phyloP scores from a whole-genome alignment of 2,329 filamentous ascomycete genomes.

The Coleophoma crateriformis region DNA sequence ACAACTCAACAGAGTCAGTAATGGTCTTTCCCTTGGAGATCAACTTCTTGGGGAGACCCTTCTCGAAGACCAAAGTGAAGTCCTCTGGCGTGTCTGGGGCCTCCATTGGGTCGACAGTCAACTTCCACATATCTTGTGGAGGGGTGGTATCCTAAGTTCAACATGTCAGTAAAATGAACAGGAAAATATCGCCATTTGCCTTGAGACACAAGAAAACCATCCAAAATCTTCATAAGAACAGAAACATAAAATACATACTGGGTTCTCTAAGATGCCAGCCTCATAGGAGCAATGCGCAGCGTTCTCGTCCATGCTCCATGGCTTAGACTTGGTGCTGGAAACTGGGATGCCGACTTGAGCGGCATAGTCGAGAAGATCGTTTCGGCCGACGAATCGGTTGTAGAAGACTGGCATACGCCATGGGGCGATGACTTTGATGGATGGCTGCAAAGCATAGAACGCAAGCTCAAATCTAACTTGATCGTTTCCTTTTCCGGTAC shows the following conservation, averaged over 20 bases:
- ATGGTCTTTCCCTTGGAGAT: constrained; percentile 51
- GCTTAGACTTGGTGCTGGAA: constrained; percentile 66
- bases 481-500: constrained; percentile 60
- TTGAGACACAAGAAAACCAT: too few relatives aligned
- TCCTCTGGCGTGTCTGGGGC: constrained; percentile 68
- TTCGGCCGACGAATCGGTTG: constrained; percentile 64
- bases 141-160: constrained; percentile 44
- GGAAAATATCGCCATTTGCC: too few relatives aligned
- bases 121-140: constrained; percentile 76
- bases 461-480: constrained; percentile 62
- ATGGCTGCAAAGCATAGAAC: constrained; percentile 56
- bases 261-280: constrained; percentile 66
- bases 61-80: constrained; percentile 66
- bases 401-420: constrained; percentile 68
- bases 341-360: constrained; percentile 63
- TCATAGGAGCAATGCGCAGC: constrained; percentile 56
- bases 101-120: constrained; percentile 61
- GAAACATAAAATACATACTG: constrained; percentile 11
- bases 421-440: constrained; percentile 68
- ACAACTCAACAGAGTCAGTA: constrained; percentile 67
- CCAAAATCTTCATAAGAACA: too few relatives aligned
- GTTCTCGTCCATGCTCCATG: constrained; percentile 65
- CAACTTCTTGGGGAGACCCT: constrained; percentile 69
- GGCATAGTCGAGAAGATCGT: constrained; percentile 70
- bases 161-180: too few relatives aligned